A percentile compares a stretch with the other conserved stretches of the same genome.
phyloP scores from a whole-genome alignment of 495 filamentous ascomycete genomes.

The Tuber indicum region DNA sequence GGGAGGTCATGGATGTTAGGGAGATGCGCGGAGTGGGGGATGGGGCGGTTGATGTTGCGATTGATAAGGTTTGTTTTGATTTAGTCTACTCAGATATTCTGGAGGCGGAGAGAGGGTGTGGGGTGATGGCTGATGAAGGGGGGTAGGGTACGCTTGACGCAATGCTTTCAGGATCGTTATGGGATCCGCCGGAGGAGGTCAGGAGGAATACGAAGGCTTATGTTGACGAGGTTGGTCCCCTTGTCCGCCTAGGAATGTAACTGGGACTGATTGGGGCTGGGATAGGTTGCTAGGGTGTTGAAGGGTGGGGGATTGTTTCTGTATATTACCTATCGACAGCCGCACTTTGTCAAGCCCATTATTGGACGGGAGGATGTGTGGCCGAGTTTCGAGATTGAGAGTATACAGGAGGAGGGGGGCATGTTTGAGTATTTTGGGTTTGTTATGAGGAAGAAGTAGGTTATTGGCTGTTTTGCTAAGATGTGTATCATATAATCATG shows the following conservation, averaged over 20 bases:
- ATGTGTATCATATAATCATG: slow-evolving; percentile 4
- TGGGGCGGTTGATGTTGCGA: slow-evolving; percentile 50
- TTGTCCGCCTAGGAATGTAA: neutral
- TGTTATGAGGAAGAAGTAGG: slow-evolving; percentile 45
- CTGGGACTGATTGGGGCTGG: slow-evolving; percentile 26
- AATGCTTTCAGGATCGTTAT: slow-evolving; percentile 55
- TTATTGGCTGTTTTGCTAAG: neutral
- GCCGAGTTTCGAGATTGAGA: slow-evolving; percentile 45
- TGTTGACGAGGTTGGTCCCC: slow-evolving; percentile 48
- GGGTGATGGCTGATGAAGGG: neutral
- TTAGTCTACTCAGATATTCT: no score
- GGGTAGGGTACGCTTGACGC: slow-evolving; percentile 51
- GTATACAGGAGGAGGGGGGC: slow-evolving; percentile 43
- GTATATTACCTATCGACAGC: slow-evolving; percentile 56
- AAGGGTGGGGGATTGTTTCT: slow-evolving; percentile 52
- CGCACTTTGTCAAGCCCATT: slow-evolving; percentile 55
- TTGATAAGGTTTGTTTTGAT: slow-evolving; percentile 49
- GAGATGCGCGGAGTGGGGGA: slow-evolving; percentile 45
- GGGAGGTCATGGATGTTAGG: slow-evolving; percentile 52
- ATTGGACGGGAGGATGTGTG: slow-evolving; percentile 47
- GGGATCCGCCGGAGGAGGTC: slow-evolving; percentile 54
- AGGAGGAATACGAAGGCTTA: slow-evolving; percentile 50
- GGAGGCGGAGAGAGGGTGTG: neutral
- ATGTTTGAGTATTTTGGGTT: slow-evolving; percentile 52
- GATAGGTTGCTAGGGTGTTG: slow-evolving; percentile 50